Percentiles rank a stretch among this genome's conserved stretches.
Conservation (phyloP, 345 rosid genomes). For the Syzygium aromaticum region DNA sequence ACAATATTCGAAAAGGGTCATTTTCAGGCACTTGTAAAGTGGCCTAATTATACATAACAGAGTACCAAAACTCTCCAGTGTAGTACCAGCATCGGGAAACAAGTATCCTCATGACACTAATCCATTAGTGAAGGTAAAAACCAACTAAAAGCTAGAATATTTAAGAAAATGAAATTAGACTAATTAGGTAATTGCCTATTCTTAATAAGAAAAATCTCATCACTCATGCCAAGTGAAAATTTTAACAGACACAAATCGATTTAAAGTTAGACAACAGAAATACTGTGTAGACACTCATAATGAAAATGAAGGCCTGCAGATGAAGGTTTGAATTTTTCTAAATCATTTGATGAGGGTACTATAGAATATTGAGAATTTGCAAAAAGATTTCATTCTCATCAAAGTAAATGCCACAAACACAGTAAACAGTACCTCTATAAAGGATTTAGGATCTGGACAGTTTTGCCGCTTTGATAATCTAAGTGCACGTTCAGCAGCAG, state of each 20-base stretch:
- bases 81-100: background rate
- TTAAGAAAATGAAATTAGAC: background rate
- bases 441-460: conserved; percentile 84
- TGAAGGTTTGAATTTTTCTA: background rate
- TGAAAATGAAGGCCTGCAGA: background rate
- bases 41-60: background rate
- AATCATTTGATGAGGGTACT: background rate
- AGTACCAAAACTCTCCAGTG: background rate
- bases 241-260: background rate
- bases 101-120: background rate
- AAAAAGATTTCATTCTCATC: background rate
- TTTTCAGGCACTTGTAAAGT: background rate
- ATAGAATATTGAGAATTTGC: background rate
- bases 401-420: background rate
- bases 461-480: conserved; percentile 76
- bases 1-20: background rate
- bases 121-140: background rate
- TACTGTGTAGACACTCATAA: background rate
- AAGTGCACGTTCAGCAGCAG: conserved; percentile 83
- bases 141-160: background rate
- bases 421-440: conserved; percentile 43
- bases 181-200: background rate
- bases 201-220: background rate
- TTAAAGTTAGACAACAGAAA: background rate
- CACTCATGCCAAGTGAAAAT: background rate